Conservation (phyloP, 2,329 filamentous ascomycete genomes). For the Leptographium radiaticola region DNA sequence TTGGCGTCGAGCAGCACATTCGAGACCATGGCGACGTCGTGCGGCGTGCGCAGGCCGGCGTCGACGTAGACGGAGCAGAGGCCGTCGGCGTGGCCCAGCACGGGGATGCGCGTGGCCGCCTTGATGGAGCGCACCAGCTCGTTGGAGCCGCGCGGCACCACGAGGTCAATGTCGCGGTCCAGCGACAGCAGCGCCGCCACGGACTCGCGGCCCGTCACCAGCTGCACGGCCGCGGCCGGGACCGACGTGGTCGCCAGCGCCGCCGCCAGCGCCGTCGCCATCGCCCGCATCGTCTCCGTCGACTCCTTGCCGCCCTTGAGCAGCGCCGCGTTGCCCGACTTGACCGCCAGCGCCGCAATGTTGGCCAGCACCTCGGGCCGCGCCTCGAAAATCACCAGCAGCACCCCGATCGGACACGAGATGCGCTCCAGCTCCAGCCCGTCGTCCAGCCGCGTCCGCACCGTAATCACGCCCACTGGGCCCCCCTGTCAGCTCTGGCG, state of each 20-base stretch:
- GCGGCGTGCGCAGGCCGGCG: conserved; percentile 47
- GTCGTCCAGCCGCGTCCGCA: conserved; percentile 78
- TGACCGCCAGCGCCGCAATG: conserved; percentile 88
- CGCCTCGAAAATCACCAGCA: conserved; percentile 96
- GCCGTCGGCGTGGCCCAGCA: conserved; percentile 91
- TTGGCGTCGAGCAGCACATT: conserved; percentile 83
- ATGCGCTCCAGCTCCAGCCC: conserved; percentile 75
- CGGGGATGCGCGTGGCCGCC: conserved; percentile 80
- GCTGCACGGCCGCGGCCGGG: conserved; percentile 77
- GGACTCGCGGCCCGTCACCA: conserved; percentile 84
- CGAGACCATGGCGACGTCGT: conserved; percentile 56
- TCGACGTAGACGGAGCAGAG: conserved; percentile 82
- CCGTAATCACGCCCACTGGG: conserved; percentile 73
- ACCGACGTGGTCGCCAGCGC: conserved; percentile 69
- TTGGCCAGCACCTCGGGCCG: conserved; percentile 97
- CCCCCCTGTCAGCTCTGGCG: background rate
- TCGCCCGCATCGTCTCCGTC: conserved; percentile 85
- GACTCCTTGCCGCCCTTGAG: conserved; percentile 96
- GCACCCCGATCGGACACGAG: conserved; percentile 89
- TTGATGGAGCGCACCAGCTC: conserved; percentile 87
- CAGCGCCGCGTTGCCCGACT: conserved; percentile 94
- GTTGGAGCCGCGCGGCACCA: conserved; percentile 84
- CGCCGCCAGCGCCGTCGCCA: conserved; percentile 69
- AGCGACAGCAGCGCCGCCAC: conserved; percentile 79
- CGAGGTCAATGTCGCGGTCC: conserved; percentile 82